These are phyloP conservation scores for Setomelanomma holmii DNA, from an alignment of 2,329 filamentous ascomycete species.

Conservation along the genomic window DNA sequence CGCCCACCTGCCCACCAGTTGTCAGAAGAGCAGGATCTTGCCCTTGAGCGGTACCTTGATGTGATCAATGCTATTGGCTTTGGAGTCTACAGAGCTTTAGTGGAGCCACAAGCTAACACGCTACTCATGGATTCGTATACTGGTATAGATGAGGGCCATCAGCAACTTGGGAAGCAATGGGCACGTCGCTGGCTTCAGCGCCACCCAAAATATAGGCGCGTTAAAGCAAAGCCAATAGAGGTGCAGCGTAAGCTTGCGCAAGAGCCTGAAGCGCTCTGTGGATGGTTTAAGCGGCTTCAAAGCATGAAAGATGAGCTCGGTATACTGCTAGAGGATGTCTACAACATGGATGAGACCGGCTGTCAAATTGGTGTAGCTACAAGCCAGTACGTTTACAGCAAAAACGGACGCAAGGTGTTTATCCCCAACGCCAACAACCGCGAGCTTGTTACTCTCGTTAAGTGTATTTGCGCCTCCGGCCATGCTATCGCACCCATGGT, in stretches of 20 bases:
- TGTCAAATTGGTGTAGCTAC: constrained; percentile 6
- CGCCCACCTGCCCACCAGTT: neutral
- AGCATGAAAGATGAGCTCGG: neutral
- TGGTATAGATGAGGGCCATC: neutral
- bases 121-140: constrained; percentile 1
- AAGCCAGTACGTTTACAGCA: constrained; percentile 1
- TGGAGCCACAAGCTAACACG: constrained; percentile 2
- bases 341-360: too few species aligned
- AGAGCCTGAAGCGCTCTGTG: neutral
- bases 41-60: constrained; percentile 6
- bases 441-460: constrained; percentile 3
- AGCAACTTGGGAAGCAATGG: neutral
- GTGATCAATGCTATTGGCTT: constrained; percentile 4
- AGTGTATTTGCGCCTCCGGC: neutral
- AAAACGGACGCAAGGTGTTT: constrained; percentile 1
- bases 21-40: constrained; percentile 3
- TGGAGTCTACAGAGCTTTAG: constrained; percentile 1
- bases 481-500: constrained; percentile 1
- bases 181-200: neutral
- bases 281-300: neutral
- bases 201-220: neutral
- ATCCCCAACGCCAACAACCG: constrained; percentile 6
- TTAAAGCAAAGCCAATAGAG: constrained; percentile 4
- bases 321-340: neutral
- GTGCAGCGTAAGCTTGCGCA: neutral